A percentile compares a stretch with the other conserved stretches of the same genome.
Evolutionary conservation across 2,329 filamentous ascomycete genomes (phyloP).

Genomic region (Apiospora kogelbergensis): DNA sequence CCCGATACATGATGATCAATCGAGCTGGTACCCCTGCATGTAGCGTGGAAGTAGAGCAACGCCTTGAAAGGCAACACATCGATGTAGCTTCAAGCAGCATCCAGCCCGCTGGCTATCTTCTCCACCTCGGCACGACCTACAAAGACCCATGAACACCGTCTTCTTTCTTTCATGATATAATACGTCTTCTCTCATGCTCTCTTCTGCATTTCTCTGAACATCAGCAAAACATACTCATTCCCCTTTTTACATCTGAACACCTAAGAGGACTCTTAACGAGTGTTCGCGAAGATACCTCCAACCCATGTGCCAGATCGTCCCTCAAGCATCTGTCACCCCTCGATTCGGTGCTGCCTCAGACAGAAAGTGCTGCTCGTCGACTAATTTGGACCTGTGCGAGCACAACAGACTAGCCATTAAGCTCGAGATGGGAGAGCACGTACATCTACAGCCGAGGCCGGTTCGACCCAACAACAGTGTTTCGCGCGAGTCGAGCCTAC

Average conservation of each 20-base stretch:
- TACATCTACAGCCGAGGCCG: conserved; percentile 23
- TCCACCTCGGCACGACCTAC: conserved; percentile 5
- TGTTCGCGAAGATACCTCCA: background rate
- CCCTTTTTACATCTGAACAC: background rate
- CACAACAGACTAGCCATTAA: background rate
- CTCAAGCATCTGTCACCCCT: background rate
- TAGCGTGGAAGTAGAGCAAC: background rate
- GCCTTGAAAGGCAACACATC: background rate
- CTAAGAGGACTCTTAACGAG: background rate
- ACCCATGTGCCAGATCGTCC: background rate
- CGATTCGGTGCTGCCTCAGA: background rate
- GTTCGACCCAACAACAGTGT: conserved; percentile 24
- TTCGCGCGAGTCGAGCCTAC: conserved; percentile 21
- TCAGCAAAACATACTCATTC: background rate
- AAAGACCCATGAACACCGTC: background rate
- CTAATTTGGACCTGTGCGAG: background rate
- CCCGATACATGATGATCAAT: conserved; percentile 1
- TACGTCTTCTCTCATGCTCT: background rate
- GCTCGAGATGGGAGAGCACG: conserved; percentile 24
- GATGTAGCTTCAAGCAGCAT: background rate
- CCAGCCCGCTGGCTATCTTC: conserved; percentile 3
- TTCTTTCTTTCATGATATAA: conserved; percentile 4
- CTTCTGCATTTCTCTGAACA: background rate
- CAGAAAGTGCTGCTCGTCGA: background rate
- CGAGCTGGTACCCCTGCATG: background rate